Percentiles rank a stretch among this genome's conserved stretches.
phyloP scores from a whole-genome alignment of 768 basidiomycete genomes.

The Arthromyces matolae region DNA sequence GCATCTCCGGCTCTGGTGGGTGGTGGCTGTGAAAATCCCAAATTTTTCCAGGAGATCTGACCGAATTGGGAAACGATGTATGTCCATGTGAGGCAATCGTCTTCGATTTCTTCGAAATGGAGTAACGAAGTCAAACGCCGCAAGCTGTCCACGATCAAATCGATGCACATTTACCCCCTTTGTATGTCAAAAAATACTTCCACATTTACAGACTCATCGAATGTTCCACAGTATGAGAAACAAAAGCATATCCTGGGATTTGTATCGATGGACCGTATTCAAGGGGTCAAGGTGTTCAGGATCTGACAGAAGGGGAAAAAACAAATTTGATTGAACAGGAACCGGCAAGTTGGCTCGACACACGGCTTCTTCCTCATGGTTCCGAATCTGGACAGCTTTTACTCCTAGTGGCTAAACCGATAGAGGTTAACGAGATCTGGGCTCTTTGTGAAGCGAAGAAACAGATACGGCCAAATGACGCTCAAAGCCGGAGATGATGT shows the following conservation, averaged over 20 bases:
- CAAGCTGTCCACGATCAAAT: constrained; percentile 17
- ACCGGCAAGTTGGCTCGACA: constrained; percentile 20
- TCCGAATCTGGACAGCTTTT: constrained; percentile 31
- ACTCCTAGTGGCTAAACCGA: constrained; percentile 30
- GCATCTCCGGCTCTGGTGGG: constrained; percentile 18
- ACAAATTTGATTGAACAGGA: constrained; percentile 26
- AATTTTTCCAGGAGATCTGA: constrained; percentile 11
- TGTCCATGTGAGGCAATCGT: constrained; percentile 5
- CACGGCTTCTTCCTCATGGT: constrained; percentile 18
- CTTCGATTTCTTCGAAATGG: constrained; percentile 6
- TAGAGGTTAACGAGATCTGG: constrained; percentile 30
- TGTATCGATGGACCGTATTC: neutral
- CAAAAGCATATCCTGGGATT: neutral
- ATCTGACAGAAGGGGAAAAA: too few relatives aligned
- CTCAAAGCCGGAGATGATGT: constrained; percentile 20
- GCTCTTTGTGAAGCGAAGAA: constrained; percentile 33
- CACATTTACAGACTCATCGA: neutral
- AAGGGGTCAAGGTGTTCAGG: neutral
- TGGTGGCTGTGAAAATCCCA: constrained; percentile 15
- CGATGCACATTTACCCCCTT: constrained; percentile 5
- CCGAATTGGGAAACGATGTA: neutral
- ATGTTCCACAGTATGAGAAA: neutral
- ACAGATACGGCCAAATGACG: constrained; percentile 25
- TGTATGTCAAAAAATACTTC: neutral
- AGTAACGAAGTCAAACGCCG: constrained; percentile 34